Evolutionary conservation across 1,139 yeast species (phyloP).

Genomic region (Blastobotrys persicus): DNA sequence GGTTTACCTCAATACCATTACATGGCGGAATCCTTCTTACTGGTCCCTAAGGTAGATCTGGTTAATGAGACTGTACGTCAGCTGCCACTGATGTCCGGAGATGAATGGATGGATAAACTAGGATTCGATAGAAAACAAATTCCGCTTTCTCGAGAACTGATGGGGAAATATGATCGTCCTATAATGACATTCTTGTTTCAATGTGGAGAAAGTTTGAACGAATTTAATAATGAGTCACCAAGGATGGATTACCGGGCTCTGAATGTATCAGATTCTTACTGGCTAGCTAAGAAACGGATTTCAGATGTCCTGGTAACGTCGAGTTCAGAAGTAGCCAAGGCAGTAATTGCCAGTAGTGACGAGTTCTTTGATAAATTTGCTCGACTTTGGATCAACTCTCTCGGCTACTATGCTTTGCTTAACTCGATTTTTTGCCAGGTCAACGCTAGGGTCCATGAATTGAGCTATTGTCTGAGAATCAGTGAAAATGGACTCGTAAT

Average conservation of each 20-base stretch:
- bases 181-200: constrained; percentile 25
- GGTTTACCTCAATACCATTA: constrained; percentile 27
- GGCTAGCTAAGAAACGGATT: constrained; percentile 20
- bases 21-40: constrained; percentile 24
- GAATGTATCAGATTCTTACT: constrained; percentile 10
- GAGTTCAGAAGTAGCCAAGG: constrained; percentile 27
- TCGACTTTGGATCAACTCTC: constrained; percentile 24
- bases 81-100: constrained; percentile 21
- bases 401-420: constrained; percentile 25
- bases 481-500: constrained; percentile 16
- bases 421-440: constrained; percentile 30
- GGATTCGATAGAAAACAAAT: constrained; percentile 23
- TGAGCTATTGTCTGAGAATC: constrained; percentile 28
- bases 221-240: background rate
- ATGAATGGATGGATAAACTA: constrained; percentile 21
- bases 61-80: background rate
- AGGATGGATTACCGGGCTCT: background rate
- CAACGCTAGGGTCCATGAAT: constrained; percentile 23
- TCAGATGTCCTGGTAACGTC: constrained; percentile 22
- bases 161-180: constrained; percentile 19
- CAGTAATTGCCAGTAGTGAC: constrained; percentile 26
- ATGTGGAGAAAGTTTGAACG: constrained; percentile 18
- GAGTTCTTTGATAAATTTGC: constrained; percentile 31
- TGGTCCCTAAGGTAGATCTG: constrained; percentile 24
- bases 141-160: constrained; percentile 24